A percentile compares a stretch with the other conserved stretches of the same genome.
Conservation (phyloP, 1,139 yeast genomes). For the Lodderomyces parapsilosis region DNA sequence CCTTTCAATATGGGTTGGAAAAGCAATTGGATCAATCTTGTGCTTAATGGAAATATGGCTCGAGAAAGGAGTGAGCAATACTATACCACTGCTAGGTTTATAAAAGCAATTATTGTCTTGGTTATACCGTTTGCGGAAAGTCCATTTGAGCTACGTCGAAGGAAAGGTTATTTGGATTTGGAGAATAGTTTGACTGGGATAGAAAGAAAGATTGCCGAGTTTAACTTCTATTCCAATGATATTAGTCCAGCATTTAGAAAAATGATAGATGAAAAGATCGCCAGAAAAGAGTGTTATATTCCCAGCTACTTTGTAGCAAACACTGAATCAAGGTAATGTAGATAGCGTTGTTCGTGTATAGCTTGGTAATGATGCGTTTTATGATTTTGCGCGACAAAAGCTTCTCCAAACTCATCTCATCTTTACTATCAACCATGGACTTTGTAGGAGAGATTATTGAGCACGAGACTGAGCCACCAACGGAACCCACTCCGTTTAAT, state of each 20-base stretch:
- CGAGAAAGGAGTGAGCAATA: constrained; percentile 13
- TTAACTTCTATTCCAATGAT: constrained; percentile 13
- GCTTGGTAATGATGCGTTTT: not conserved
- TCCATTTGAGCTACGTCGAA: constrained; percentile 13
- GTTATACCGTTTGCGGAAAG: constrained; percentile 34
- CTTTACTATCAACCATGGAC: constrained; percentile 47
- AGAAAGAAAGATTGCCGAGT: constrained; percentile 10
- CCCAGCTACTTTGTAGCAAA: constrained; percentile 10
- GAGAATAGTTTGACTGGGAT: constrained; percentile 4
- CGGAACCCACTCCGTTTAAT: constrained; percentile 18
- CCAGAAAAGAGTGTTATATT: constrained; percentile 7
- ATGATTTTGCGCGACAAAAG: not conserved
- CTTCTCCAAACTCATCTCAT: not conserved
- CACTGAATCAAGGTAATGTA: not conserved
- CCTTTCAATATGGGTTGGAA: constrained; percentile 31
- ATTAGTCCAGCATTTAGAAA: constrained; percentile 21
- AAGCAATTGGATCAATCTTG: constrained; percentile 35
- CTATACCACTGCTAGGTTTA: constrained; percentile 16
- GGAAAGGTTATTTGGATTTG: constrained; percentile 8
- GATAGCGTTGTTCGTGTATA: not conserved
- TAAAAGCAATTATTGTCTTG: constrained; percentile 21
- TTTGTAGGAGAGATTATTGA: constrained; percentile 76
- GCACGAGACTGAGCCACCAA: constrained; percentile 46
- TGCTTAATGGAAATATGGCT: constrained; percentile 29
- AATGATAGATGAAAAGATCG: constrained; percentile 21